phyloP scores from a whole-genome alignment of 73 alveolate genomes.

The Tetrahymena thermophila region DNA sequence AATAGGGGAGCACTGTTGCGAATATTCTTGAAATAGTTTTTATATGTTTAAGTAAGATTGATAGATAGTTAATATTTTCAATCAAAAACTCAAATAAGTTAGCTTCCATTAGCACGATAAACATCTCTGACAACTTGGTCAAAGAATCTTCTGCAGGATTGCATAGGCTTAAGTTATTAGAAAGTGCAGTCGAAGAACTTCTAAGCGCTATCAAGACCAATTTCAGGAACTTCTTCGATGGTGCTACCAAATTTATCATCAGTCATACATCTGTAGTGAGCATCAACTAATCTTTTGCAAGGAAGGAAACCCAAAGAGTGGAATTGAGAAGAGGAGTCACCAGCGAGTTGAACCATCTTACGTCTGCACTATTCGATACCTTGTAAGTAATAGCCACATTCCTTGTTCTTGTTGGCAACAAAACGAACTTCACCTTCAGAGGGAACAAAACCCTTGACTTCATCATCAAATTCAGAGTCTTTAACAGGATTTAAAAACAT shows the following conservation, averaged over 20 bases:
- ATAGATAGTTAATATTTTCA: not conserved
- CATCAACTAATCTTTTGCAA: not conserved
- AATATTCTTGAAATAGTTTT: not conserved
- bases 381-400: not conserved
- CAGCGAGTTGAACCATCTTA: not conserved
- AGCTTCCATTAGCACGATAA: not conserved
- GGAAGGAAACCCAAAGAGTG: not conserved
- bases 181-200: not conserved
- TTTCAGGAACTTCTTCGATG: not conserved
- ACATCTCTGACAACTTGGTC: not conserved
- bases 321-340: not conserved
- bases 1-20: not conserved
- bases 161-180: not conserved
- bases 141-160: not conserved
- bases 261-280: not conserved
- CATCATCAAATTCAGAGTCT: not conserved
- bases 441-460: not conserved
- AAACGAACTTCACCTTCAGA: not conserved
- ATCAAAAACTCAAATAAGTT: not conserved
- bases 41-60: not conserved
- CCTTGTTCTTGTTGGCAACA: not conserved
- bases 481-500: not conserved
- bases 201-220: not conserved
- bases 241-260: not conserved
- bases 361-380: not conserved